Evolutionary conservation across 306 rosid species (phyloP), one percentile per base, ranked within the genome.

Genomic region (Canavalia ensiformis): DNA sequence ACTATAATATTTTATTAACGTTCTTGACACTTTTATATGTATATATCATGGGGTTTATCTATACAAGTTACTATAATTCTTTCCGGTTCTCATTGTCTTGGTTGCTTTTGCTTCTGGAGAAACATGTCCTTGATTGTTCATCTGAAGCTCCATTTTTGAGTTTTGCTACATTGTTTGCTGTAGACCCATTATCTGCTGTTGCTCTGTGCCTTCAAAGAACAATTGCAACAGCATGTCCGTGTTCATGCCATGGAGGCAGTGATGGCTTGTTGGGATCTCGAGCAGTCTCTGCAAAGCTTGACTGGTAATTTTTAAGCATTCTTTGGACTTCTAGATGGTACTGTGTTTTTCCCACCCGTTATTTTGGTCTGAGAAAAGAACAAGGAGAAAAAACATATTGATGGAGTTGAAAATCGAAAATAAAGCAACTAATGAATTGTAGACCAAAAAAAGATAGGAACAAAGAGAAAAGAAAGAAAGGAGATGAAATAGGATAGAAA

Each of bases 211-310:
- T 90, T 93, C 78, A 93, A 93, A 84, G 96, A 93, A 77, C 94
- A 93, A 68, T 73, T 93, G 90, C 97, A 93, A 49, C 97, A 91
- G 63, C 97, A 93, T 84, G 97, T 93, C 46, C 89, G 94, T 41
- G 91, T 91, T 75, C 97, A 93, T 87, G 97, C 97, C 42, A 93
- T 91, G 95, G 96, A 93, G 72, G 97, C 97, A n/a, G 97, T 93
- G 49, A 90, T 91, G 97, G 94, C 96, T 71, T 93, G 97, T 75
- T 93, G 97, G 97, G 96, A 93, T 86, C 92, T 93, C 30, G 96
- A 93, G 86, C 97, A 93, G 66, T 86, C 92, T 81, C 92, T 93
- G 12, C 97, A 93, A 58, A 88, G 91, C 89, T 88, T 93, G 86
- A 93, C 97, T 10, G 97, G 97, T 93, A 82, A 60, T 9, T 81